These are phyloP conservation scores for Acanthochlamys bracteata DNA, from an alignment of 106 monocot genomes.

Conservation along the genomic window DNA sequence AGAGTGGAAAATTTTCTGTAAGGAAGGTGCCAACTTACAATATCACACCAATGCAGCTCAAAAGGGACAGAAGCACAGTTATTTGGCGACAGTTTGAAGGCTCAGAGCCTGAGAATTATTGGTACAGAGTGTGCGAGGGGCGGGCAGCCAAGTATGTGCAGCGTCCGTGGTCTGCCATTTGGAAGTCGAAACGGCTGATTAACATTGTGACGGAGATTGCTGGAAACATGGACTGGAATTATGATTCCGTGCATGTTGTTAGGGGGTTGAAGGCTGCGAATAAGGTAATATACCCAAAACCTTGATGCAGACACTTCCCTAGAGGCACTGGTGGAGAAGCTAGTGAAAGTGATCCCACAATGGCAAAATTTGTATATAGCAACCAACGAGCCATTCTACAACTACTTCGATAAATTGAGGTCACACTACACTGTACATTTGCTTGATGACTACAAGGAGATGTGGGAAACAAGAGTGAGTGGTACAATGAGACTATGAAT, in stretches of 20 bases:
- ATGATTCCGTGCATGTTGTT: slow-evolving; percentile 66
- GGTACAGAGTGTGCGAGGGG: slow-evolving; percentile 82
- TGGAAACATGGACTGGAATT: slow-evolving; percentile 80
- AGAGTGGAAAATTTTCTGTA: slow-evolving; percentile 23
- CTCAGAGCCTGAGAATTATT: slow-evolving; percentile 71
- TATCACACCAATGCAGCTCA: slow-evolving; percentile 69
- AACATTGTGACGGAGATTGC: slow-evolving; percentile 61
- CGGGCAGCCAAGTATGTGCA: slow-evolving; percentile 49
- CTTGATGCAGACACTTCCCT: slow-evolving; percentile 64
- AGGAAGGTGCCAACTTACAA: slow-evolving; percentile 67
- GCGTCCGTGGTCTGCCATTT: slow-evolving; percentile 64
- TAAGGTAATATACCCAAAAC: slow-evolving; percentile 58
- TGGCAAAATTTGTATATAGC: slow-evolving; percentile 70
- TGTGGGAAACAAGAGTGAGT: slow-evolving; percentile 67
- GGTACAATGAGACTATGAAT: slow-evolving; percentile 56
- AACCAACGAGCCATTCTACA: slow-evolving; percentile 77
- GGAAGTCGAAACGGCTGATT: slow-evolving; percentile 78
- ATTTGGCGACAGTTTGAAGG: slow-evolving; percentile 83
- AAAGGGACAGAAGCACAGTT: slow-evolving; percentile 55
- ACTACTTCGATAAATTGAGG: slow-evolving; percentile 75
- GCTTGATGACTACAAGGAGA: slow-evolving; percentile 66
- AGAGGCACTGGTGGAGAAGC: slow-evolving; percentile 34
- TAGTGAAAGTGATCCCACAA: slow-evolving; percentile 28
- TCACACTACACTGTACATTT: slow-evolving; percentile 73
- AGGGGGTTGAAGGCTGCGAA: slow-evolving; percentile 60